Evolutionary conservation across 2,329 filamentous ascomycete genomes (phyloP).

Genomic region (Neonectria faginata): DNA sequence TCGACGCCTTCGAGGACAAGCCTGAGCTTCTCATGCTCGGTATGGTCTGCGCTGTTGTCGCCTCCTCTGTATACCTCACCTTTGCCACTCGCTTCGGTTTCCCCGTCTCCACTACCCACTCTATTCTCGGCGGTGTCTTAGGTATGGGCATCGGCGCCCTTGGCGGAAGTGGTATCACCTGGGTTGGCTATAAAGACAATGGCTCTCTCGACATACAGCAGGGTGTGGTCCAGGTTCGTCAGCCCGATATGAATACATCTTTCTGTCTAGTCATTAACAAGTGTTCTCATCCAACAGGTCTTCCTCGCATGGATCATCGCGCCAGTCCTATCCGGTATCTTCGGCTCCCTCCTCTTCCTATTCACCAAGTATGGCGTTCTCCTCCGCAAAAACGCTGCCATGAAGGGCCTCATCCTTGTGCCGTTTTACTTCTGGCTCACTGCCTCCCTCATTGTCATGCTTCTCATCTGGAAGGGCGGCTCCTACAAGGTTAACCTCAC

Average conservation of each 20-base stretch:
- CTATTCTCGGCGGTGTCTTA: constrained; percentile 69
- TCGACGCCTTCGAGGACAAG: constrained; percentile 57
- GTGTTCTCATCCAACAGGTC: constrained; percentile 58
- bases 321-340: constrained; percentile 64
- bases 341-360: constrained; percentile 66
- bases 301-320: constrained; percentile 72
- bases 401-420: constrained; percentile 63
- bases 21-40: constrained; percentile 68
- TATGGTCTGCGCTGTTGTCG: constrained; percentile 67
- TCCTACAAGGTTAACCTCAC: constrained; percentile 60
- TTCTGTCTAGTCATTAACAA: constrained; percentile 6
- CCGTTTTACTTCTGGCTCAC: constrained; percentile 70
- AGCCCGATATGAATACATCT: background rate
- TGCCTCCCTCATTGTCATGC: constrained; percentile 66
- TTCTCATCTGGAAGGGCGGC: constrained; percentile 69
- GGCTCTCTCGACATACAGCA: constrained; percentile 53
- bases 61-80: constrained; percentile 68
- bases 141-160: constrained; percentile 69
- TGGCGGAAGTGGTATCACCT: constrained; percentile 64
- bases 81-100: constrained; percentile 65
- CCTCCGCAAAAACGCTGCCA: constrained; percentile 63
- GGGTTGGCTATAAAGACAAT: constrained; percentile 59
- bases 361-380: constrained; percentile 69
- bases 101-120: constrained; percentile 72
- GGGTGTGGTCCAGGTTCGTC: constrained; percentile 64